phyloP scores from a whole-genome alignment of 768 basidiomycete genomes.

The Tricholoma hemisulphureum region DNA sequence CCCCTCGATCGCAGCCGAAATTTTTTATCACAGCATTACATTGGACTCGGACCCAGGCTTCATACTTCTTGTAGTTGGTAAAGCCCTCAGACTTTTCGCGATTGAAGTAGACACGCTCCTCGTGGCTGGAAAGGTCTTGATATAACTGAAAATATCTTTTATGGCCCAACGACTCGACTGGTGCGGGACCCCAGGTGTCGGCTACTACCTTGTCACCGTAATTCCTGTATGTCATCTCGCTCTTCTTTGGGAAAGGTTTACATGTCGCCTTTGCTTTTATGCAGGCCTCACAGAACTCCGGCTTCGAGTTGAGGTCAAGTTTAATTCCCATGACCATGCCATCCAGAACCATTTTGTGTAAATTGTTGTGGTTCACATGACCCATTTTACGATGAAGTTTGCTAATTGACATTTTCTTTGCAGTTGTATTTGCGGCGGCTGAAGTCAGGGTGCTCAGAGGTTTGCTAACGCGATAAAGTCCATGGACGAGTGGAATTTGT shows the following conservation, averaged over 20 bases:
- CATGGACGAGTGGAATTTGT: constrained; percentile 19
- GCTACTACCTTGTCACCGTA: background rate
- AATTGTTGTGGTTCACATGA: constrained; percentile 30
- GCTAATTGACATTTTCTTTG: constrained; percentile 18
- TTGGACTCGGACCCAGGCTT: too few species aligned
- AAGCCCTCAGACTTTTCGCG: too few species aligned
- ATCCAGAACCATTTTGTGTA: constrained; percentile 25
- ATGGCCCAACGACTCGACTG: too few species aligned
- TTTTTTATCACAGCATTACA: too few species aligned
- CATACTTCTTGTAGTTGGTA: too few species aligned
- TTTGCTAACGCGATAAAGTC: constrained; percentile 24
- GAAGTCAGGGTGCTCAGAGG: constrained; percentile 2
- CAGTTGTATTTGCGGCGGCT: constrained; percentile 10
- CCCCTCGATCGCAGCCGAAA: too few species aligned
- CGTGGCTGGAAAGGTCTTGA: too few species aligned
- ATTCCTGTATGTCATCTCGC: too few species aligned
- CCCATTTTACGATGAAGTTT: constrained; percentile 35
- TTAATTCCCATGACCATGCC: constrained; percentile 31
- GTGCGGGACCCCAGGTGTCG: background rate
- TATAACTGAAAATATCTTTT: too few species aligned
- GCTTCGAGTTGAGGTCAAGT: constrained; percentile 23
- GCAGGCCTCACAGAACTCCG: constrained; percentile 25
- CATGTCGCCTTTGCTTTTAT: constrained; percentile 16
- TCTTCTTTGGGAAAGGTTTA: too few species aligned
- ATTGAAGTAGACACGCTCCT: too few species aligned